Evolutionary conservation across 2,329 filamentous ascomycete genomes (phyloP).

Genomic region (Ophiostoma sp.): DNA sequence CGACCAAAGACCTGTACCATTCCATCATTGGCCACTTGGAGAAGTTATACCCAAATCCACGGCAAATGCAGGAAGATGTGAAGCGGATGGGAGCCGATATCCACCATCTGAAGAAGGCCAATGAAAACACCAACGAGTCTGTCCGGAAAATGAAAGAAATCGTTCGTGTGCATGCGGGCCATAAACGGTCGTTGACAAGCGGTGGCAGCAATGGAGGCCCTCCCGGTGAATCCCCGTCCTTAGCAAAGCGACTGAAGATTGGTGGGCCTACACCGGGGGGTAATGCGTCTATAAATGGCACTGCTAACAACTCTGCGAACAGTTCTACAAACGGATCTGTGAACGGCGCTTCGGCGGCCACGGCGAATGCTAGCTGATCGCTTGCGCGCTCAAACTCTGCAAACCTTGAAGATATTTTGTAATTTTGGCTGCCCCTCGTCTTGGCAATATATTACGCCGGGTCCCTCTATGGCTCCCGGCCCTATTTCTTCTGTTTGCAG

Average conservation of each 20-base stretch:
- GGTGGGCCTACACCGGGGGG: neutral
- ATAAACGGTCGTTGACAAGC: neutral
- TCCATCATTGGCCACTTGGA: slow-evolving; percentile 44
- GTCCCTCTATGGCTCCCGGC: neutral
- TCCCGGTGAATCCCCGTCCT: neutral
- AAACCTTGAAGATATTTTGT: no score
- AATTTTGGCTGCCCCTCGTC: neutral
- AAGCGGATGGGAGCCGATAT: neutral
- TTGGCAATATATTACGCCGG: neutral
- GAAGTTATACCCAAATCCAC: slow-evolving; percentile 33
- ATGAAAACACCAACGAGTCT: neutral
- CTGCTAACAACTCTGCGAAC: neutral
- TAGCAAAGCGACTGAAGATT: slow-evolving; percentile 6
- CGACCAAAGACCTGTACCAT: slow-evolving; percentile 44
- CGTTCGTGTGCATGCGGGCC: neutral
- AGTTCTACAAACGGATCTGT: neutral
- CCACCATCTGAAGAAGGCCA: slow-evolving; percentile 6
- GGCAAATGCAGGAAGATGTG: slow-evolving; percentile 29
- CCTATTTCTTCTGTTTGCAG: neutral
- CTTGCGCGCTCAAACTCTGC: neutral
- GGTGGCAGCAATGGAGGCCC: neutral
- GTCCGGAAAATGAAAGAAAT: neutral
- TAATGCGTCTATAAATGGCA: neutral
- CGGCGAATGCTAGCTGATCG: neutral
- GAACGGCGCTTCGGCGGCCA: neutral